Evolutionary conservation across 768 basidiomycete genomes (phyloP).

Genomic region (Boletus insuetus): DNA sequence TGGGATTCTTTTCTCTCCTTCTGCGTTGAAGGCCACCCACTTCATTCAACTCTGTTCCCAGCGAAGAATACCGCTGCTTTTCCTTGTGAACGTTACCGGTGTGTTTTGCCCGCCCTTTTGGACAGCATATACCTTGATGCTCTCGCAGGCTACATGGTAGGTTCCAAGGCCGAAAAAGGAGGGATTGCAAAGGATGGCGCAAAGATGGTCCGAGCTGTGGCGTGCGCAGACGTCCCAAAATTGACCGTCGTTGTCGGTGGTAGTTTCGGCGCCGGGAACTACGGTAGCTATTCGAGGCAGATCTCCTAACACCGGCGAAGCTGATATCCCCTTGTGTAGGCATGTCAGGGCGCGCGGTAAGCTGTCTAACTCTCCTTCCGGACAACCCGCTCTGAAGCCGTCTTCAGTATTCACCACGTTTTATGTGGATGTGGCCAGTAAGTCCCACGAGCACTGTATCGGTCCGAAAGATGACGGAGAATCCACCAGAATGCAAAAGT

Average conservation of each 20-base stretch:
- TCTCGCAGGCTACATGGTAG: conserved; percentile 85
- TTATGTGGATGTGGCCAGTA: conserved; percentile 99
- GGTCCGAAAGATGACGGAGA: conserved; percentile 7
- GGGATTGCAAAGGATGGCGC: conserved; percentile 95
- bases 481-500: conserved; percentile 76
- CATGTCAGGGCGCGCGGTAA: conserved; percentile 89
- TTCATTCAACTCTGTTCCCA: conserved; percentile 95
- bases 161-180: conserved; percentile 89
- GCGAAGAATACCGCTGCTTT: conserved; percentile 82
- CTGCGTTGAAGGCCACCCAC: conserved; percentile 91
- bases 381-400: conserved; percentile 2
- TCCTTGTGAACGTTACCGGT: conserved; percentile 95
- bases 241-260: conserved; percentile 91
- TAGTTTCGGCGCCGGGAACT: conserved; percentile 94
- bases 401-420: conserved; percentile 82
- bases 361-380: conserved; percentile 29
- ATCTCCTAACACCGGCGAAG: conserved; percentile 1
- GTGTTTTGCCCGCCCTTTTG: conserved; percentile 2
- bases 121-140: conserved; percentile 1
- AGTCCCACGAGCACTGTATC: conserved; percentile 27
- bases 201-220: conserved; percentile 96
- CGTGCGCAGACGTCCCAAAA: conserved; percentile 92
- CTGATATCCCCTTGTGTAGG: conserved; percentile 42
- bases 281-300: conserved; percentile 49
- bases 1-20: conserved; percentile 91